phyloP scores from a whole-genome alignment of 108 stramenopile genomes.

The Nitzschia sp. region DNA sequence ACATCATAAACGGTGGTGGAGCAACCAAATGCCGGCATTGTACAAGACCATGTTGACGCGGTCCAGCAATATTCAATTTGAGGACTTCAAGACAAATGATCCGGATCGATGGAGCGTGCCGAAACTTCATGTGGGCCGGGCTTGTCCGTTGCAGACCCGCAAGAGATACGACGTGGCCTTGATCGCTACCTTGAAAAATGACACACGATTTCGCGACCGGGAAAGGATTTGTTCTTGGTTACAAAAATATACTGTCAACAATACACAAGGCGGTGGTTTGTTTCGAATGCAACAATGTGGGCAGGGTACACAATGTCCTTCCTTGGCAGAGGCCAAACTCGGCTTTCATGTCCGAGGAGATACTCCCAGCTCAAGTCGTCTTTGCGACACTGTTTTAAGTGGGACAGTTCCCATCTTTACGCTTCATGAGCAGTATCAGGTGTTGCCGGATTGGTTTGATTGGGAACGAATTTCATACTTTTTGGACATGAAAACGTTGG shows the following conservation, averaged over 20 bases:
- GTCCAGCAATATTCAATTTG: constrained; percentile 6
- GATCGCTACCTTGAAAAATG: constrained; percentile 19
- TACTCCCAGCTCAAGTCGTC: constrained; percentile 14
- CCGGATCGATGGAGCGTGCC: constrained; percentile 1
- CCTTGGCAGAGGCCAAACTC: constrained; percentile 21
- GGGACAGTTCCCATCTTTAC: constrained; percentile 40
- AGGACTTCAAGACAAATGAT: background rate
- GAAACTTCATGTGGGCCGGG: constrained; percentile 4
- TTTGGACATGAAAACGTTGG: constrained; percentile 1
- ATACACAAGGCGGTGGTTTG: background rate
- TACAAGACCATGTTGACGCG: background rate
- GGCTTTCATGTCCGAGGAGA: constrained; percentile 32
- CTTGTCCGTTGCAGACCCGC: background rate
- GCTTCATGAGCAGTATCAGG: constrained; percentile 15
- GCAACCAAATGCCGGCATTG: background rate
- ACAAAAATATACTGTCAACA: background rate
- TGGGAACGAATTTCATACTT: constrained; percentile 31
- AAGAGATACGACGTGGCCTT: constrained; percentile 21
- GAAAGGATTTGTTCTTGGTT: constrained; percentile 13
- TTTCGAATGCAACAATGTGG: constrained; percentile 12
- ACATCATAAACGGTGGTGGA: constrained; percentile 10
- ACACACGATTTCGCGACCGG: constrained; percentile 15
- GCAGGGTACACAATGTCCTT: constrained; percentile 20
- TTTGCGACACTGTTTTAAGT: constrained; percentile 30
- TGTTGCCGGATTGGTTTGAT: constrained; percentile 19